Evolutionary conservation across 2,329 filamentous ascomycete species (phyloP), one percentile per base, ranked within the genome.

Genomic region (Hymenoscyphus occultus): DNA sequence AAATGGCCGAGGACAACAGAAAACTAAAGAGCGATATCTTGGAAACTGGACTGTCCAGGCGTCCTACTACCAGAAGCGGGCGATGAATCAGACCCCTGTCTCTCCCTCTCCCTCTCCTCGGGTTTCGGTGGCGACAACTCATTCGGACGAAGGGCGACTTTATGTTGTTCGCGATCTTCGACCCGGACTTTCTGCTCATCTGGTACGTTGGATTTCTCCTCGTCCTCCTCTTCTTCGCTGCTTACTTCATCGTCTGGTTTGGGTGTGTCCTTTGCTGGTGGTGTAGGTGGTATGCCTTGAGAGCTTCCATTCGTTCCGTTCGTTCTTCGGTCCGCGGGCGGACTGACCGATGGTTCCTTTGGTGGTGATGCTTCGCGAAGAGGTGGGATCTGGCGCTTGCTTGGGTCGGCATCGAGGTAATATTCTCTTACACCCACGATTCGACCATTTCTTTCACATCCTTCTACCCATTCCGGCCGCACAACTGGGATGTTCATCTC

Each of bases 401-500:
- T 71, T 56, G 75, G 75, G 75, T 91, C 89, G 2, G 94, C 95
- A 75, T 97, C 93, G 39, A 99, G 84, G 77, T 99, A 99, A 79
- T 97, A 99, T 71, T 93, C 93, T 72, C 95, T 89, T 39, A 98
- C 95, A 60, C 94, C 93, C 2, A 98, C 89, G 68, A 99, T 96
- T 66, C 93, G 87, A 56, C 94, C 94, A 77, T 92, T 93, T 70
- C 90, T 86, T 79, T 98, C 94, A 76, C 95, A 99, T n/a, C 93
- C 94, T 72, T 96, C 91, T 39, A 99, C 86, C 95, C 95, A 99
- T 77, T 99, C 95, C 22, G 95, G 95, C 48, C 95, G 86, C 28
- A 99, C 95, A 12, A 99, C 92, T 7, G 95, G 95, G 63, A 99
- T 96, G 77, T 98, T 99, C 86, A 93, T 96, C 81, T 98, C 94